Conservation (phyloP, 140 eudicot genomes). For the Ambrosia hybrid region DNA sequence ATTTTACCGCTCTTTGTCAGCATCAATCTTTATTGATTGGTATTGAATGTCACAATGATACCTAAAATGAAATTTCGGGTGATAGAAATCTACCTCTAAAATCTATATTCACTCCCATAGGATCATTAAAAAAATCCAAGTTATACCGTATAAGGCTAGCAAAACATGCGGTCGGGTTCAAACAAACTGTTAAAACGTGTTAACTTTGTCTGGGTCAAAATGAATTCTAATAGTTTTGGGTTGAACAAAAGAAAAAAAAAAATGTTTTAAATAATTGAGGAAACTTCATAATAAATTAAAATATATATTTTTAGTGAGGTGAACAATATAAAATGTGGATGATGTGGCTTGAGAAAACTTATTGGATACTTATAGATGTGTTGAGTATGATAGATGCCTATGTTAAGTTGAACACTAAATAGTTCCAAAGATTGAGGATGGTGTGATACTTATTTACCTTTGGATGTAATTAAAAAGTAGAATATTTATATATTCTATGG, state of each 20-base stretch:
- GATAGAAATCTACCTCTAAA: neutral
- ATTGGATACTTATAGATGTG: neutral
- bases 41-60: neutral
- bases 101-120: neutral
- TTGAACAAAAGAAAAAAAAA: too few species aligned
- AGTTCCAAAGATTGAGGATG: conserved; percentile 12
- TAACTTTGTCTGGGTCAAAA: neutral
- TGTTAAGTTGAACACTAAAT: neutral
- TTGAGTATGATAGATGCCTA: neutral
- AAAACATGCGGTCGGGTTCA: neutral
- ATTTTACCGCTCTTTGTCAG: conserved; percentile 24
- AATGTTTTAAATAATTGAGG: too few species aligned
- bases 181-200: neutral
- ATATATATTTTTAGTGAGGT: too few species aligned
- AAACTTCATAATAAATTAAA: too few species aligned
- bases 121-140: neutral
- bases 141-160: neutral
- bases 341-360: neutral
- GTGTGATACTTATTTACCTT: too few species aligned
- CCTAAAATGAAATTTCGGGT: conserved; percentile 21
- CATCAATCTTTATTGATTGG: neutral
- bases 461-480: too few species aligned
- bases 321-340: neutral
- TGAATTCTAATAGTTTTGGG: neutral
- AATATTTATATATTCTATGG: too few species aligned